Evolutionary conservation across 257 asterid species (phyloP).

Genomic region (Solanum sejunctum): DNA sequence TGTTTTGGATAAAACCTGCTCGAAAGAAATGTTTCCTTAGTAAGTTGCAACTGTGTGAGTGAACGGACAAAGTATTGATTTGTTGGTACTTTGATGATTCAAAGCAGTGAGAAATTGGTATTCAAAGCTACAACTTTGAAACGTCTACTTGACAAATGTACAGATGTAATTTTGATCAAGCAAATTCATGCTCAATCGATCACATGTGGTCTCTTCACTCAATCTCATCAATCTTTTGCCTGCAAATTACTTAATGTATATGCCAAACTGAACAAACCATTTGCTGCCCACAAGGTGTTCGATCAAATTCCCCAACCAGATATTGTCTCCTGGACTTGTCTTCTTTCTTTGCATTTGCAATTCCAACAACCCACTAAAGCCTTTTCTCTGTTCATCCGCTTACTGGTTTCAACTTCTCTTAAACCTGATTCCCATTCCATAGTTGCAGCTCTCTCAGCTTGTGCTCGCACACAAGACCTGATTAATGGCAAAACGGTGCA

Average conservation of each 20-base stretch:
- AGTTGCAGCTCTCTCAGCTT: slow-evolving; percentile 62
- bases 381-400: slow-evolving; percentile 22
- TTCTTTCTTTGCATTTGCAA: slow-evolving; percentile 43
- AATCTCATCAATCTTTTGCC: slow-evolving; percentile 19
- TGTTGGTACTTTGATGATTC: not conserved
- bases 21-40: not conserved
- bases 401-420: slow-evolving; percentile 13
- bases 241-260: slow-evolving; percentile 38
- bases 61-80: not conserved
- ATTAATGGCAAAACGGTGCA: slow-evolving; percentile 41
- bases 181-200: slow-evolving; percentile 42
- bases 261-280: slow-evolving; percentile 25
- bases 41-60: not conserved
- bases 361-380: slow-evolving; percentile 36
- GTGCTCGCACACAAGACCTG: slow-evolving; percentile 38
- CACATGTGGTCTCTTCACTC: slow-evolving; percentile 19
- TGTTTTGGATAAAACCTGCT: too few relatives aligned
- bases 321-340: slow-evolving; percentile 56
- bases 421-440: slow-evolving; percentile 54
- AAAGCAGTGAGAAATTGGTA: not conserved
- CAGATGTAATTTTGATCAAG: slow-evolving; percentile 21
- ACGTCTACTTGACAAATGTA: slow-evolving; percentile 22
- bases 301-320: slow-evolving; percentile 40
- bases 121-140: slow-evolving; percentile 3
- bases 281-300: slow-evolving; percentile 33